Percentiles rank a stretch among this genome's conserved stretches.
These are phyloP conservation scores for Blastocystis hominis DNA, from an alignment of 352 stramenopile species.

Conservation along the genomic window DNA sequence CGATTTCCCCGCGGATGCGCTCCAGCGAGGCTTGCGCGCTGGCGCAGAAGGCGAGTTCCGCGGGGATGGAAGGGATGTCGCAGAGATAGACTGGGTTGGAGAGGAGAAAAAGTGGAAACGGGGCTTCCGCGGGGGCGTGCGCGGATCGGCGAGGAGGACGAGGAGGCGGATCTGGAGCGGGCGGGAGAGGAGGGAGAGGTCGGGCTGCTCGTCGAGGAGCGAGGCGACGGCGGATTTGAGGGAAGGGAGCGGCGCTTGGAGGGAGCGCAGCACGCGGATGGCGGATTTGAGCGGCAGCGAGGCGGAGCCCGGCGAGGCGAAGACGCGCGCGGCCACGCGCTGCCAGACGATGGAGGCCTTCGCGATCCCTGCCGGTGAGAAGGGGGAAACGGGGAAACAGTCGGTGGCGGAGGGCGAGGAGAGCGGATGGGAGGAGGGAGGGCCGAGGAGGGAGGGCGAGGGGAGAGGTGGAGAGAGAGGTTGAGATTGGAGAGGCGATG, in stretches of 20 bases:
- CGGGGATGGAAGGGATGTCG: neutral
- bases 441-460: neutral
- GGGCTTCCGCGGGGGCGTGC: neutral
- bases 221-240: neutral
- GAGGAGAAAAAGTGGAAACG: neutral
- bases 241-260: neutral
- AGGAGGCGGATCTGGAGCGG: neutral
- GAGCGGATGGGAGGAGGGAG: neutral
- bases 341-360: slow-evolving; percentile 9
- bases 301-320: neutral
- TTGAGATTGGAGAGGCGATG: neutral
- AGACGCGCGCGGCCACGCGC: neutral
- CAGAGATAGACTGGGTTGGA: neutral
- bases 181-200: neutral
- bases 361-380: neutral
- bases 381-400: neutral
- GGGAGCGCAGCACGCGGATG: neutral
- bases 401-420: neutral
- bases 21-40: neutral
- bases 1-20: slow-evolving; percentile 4
- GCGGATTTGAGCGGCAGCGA: neutral
- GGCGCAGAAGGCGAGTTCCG: neutral
- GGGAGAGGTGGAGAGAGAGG: neutral
- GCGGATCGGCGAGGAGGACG: neutral
- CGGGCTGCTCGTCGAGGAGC: neutral